Evolutionary conservation across 805 yeast genomes (phyloP).

Genomic region (Naumovozyma baii): DNA sequence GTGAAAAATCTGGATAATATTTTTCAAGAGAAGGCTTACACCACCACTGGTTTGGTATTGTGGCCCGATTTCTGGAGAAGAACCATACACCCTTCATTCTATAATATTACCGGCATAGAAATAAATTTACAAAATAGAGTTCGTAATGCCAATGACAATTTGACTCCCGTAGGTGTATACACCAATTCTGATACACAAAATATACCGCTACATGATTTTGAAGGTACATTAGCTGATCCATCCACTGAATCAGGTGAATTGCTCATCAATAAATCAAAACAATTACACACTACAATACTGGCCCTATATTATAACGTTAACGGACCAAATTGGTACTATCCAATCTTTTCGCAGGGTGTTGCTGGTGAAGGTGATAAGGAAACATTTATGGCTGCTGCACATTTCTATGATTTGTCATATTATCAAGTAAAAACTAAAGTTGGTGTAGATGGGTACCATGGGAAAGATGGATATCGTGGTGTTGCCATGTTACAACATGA

Average conservation of each 20-base stretch:
- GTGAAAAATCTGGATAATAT: constrained; percentile 52
- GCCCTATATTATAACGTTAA: constrained; percentile 55
- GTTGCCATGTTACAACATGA: constrained; percentile 71
- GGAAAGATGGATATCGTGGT: constrained; percentile 39
- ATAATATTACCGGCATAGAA: constrained; percentile 53
- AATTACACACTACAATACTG: constrained; percentile 47
- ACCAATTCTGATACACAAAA: constrained; percentile 16
- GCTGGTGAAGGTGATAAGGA: constrained; percentile 80
- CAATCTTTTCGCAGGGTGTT: constrained; percentile 60
- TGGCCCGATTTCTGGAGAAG: constrained; percentile 93
- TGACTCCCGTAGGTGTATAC: constrained; percentile 24
- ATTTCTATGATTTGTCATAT: constrained; percentile 37
- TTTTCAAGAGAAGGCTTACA: constrained; percentile 49
- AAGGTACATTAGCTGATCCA: constrained; percentile 59
- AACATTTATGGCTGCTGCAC: constrained; percentile 59
- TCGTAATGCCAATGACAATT: constrained; percentile 30
- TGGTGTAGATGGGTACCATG: constrained; percentile 31
- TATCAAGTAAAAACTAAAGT: constrained; percentile 39
- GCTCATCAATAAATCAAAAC: constrained; percentile 50
- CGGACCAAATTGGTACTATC: constrained; percentile 63
- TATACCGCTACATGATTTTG: constrained; percentile 47
- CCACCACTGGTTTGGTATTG: constrained; percentile 40
- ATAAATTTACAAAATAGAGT: constrained; percentile 34
- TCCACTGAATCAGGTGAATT: constrained; percentile 67
- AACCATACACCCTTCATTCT: constrained; percentile 65